Evolutionary conservation across 176 grass and related monocot species (phyloP).

Genomic region (Stipa capillata): DNA sequence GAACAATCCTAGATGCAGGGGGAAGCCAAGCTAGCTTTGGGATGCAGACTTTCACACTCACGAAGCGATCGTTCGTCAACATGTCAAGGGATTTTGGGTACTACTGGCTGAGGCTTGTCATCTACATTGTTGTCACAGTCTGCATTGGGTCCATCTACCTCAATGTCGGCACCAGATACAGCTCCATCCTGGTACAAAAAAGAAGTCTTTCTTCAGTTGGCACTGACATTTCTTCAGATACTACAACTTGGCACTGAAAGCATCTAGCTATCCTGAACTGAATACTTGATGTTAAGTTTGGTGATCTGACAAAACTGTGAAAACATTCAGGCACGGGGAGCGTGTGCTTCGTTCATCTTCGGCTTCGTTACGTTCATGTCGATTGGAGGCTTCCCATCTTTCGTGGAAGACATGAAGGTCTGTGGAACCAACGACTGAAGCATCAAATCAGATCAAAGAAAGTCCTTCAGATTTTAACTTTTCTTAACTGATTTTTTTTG

Average conservation of each 20-base stretch:
- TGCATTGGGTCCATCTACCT: conserved; percentile 97
- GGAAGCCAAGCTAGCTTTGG: conserved; percentile 90
- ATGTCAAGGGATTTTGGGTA: conserved; percentile 98
- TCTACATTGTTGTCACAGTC: conserved; percentile 89
- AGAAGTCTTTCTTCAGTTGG: neutral
- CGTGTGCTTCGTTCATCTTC: conserved; percentile 90
- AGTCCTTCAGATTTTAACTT: neutral
- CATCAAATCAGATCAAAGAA: neutral
- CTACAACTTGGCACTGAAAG: neutral
- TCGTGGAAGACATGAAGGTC: conserved; percentile 99
- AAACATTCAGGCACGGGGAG: conserved; percentile 63
- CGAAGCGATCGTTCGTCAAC: conserved; percentile 76
- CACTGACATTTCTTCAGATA: neutral
- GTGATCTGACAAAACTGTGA: neutral
- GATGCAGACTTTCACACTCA: conserved; percentile 72
- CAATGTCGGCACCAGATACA: conserved; percentile 88
- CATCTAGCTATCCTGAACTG: neutral
- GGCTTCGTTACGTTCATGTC: conserved; percentile 99
- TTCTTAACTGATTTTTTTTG: neutral
- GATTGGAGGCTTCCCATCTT: conserved; percentile 93
- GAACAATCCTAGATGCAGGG: conserved; percentile 77
- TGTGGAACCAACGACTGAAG: neutral
- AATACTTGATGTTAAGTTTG: neutral
- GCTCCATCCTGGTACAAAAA: conserved; percentile 73
- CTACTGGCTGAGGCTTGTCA: conserved; percentile 95